Conservation (phyloP, 768 basidiomycete species). For the Roridomyces roridus region DNA sequence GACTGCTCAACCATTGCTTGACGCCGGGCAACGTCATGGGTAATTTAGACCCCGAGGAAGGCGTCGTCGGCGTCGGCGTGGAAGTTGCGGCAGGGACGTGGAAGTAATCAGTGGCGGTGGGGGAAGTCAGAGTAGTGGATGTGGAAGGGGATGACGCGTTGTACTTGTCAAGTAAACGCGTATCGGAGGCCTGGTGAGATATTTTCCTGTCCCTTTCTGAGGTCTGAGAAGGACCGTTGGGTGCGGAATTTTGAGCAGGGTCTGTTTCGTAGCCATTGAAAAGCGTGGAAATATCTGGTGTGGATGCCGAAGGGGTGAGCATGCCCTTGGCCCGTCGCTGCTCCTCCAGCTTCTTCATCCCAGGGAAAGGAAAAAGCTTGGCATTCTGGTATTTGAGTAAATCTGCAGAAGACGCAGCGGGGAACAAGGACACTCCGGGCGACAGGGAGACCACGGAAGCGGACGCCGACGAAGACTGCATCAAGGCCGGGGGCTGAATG, state of each 20-base stretch:
- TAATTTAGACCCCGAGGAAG: conserved; percentile 52
- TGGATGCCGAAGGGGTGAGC: conserved; percentile 49
- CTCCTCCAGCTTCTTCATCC: conserved; percentile 80
- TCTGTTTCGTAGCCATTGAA: conserved; percentile 56
- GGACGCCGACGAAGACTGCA: conserved; percentile 75
- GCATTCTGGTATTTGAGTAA: conserved; percentile 73
- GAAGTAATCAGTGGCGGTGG: conserved; percentile 58
- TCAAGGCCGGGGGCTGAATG: conserved; percentile 43
- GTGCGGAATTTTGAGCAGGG: conserved; percentile 45
- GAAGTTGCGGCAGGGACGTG: conserved; percentile 44
- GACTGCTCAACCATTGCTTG: conserved; percentile 77
- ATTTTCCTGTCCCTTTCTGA: conserved; percentile 64
- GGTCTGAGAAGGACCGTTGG: conserved; percentile 54
- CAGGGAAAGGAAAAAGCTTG: conserved; percentile 92
- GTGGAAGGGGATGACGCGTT: conserved; percentile 41
- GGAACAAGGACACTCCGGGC: conserved; percentile 78
- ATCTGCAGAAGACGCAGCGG: conserved; percentile 74
- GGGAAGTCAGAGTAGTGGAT: conserved; percentile 50
- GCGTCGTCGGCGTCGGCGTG: conserved; percentile 42
- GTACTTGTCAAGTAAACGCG: conserved; percentile 63
- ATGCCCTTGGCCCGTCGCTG: conserved; percentile 65
- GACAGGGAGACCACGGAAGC: conserved; percentile 72
- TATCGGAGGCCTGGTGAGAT: conserved; percentile 74
- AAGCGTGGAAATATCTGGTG: conserved; percentile 49
- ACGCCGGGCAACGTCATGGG: conserved; percentile 82